Conservation (phyloP, 2,329 filamentous ascomycete species). For the Ophiostoma pallidulum region DNA sequence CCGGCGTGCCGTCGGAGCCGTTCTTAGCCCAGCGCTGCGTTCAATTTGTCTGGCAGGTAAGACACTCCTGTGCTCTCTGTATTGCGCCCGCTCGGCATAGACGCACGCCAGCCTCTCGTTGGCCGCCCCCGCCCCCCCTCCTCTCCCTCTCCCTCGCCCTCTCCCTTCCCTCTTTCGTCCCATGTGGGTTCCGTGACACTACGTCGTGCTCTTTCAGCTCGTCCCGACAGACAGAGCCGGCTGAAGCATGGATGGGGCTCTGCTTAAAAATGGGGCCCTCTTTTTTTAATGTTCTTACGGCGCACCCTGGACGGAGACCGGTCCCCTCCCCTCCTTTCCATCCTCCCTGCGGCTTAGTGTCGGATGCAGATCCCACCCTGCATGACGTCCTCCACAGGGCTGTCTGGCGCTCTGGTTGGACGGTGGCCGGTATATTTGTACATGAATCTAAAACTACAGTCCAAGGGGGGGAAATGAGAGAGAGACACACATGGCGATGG, state of each 20-base stretch:
- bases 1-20: no score
- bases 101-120: neutral
- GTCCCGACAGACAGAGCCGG: conserved; percentile 8
- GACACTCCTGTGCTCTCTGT: no score
- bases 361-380: conserved; percentile 2
- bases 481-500: neutral
- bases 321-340: neutral
- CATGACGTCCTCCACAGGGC: neutral
- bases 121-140: no score
- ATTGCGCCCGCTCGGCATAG: no score
- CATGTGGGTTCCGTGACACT: conserved; percentile 4
- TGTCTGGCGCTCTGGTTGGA: neutral
- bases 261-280: neutral
- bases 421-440: neutral
- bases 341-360: conserved; percentile 2
- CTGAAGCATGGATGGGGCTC: conserved; percentile 11
- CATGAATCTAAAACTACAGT: neutral
- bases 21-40: no score
- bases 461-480: neutral
- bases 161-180: neutral
- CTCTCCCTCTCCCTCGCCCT: no score
- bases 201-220: conserved; percentile 10
- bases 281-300: neutral
- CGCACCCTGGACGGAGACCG: no score
- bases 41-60: no score